phyloP scores from a whole-genome alignment of 768 basidiomycete species.

The Rhizopogon salebrosus region DNA sequence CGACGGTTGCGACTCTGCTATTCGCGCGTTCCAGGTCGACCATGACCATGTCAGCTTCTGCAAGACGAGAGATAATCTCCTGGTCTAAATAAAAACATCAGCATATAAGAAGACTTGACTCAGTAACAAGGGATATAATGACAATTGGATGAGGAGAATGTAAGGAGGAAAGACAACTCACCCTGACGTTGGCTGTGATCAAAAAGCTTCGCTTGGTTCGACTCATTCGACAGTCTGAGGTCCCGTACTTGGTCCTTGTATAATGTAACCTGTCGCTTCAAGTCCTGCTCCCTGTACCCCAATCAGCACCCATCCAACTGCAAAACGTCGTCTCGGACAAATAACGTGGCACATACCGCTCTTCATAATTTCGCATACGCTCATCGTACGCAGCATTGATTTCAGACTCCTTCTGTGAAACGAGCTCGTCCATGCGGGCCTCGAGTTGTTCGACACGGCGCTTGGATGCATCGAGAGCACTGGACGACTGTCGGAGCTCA shows the following conservation, averaged over 20 bases:
- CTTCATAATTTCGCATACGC: slow-evolving; percentile 91
- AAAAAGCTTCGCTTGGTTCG: slow-evolving; percentile 86
- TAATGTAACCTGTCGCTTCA: slow-evolving; percentile 87
- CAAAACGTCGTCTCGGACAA: not conserved
- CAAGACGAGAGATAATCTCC: slow-evolving; percentile 83
- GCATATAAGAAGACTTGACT: not conserved
- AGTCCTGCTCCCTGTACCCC: slow-evolving; percentile 76
- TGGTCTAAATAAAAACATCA: slow-evolving; percentile 52
- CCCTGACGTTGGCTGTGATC: slow-evolving; percentile 91
- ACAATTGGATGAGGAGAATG: not conserved
- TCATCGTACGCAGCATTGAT: slow-evolving; percentile 97
- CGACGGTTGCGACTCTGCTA: slow-evolving; percentile 85
- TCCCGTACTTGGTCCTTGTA: slow-evolving; percentile 87
- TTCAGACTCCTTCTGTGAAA: slow-evolving; percentile 92
- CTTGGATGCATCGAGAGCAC: slow-evolving; percentile 60
- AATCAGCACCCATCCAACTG: not conserved
- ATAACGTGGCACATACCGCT: slow-evolving; percentile 52
- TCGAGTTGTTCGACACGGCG: slow-evolving; percentile 80
- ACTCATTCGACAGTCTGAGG: slow-evolving; percentile 86
- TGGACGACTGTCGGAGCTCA: slow-evolving; percentile 70
- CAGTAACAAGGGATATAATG: not conserved
- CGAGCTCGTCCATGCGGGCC: slow-evolving; percentile 93
- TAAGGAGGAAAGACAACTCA: slow-evolving; percentile 22
- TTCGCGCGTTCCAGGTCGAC: slow-evolving; percentile 95
- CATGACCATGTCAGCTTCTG: slow-evolving; percentile 92